Percentiles rank a stretch among this genome's conserved stretches.
Evolutionary conservation across 805 yeast genomes (phyloP).

Genomic region (Millerozyma acaciae): DNA sequence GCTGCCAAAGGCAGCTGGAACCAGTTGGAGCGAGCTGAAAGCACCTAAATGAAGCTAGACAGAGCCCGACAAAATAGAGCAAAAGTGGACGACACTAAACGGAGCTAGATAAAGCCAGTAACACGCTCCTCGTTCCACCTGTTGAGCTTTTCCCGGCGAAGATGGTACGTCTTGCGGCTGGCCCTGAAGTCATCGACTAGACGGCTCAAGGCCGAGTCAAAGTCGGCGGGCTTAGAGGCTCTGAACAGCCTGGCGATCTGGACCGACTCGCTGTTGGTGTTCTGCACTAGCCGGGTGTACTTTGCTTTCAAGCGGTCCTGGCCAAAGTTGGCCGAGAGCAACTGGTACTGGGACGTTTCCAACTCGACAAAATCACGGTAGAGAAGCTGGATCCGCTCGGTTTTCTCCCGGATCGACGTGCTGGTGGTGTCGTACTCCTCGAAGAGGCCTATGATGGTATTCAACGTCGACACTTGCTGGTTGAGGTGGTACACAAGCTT

Average conservation of each 20-base stretch:
- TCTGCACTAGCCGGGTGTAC: slow-evolving; percentile 21
- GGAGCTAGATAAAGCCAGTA: slow-evolving; percentile 26
- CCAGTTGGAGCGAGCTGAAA: no score
- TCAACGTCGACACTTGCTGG: slow-evolving; percentile 15
- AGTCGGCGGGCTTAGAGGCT: slow-evolving; percentile 1
- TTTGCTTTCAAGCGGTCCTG: slow-evolving; percentile 27
- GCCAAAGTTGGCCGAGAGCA: slow-evolving; percentile 34
- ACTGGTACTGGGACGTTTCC: slow-evolving; percentile 37
- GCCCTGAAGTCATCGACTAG: slow-evolving; percentile 17
- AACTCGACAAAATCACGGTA: slow-evolving; percentile 31
- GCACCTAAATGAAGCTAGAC: no score
- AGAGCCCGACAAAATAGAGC: no score
- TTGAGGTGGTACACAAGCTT: slow-evolving; percentile 12
- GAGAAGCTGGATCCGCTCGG: slow-evolving; percentile 18
- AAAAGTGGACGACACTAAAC: neutral
- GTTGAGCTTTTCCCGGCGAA: slow-evolving; percentile 33
- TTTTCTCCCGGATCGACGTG: slow-evolving; percentile 20
- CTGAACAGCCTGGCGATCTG: slow-evolving; percentile 13
- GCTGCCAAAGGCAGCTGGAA: no score
- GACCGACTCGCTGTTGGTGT: slow-evolving; percentile 18
- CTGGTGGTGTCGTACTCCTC: slow-evolving; percentile 18
- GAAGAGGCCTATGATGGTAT: slow-evolving; percentile 17
- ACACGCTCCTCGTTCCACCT: slow-evolving; percentile 44
- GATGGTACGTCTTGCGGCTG: slow-evolving; percentile 28
- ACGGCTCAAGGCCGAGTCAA: slow-evolving; percentile 9